Base-by-base conservation (phyloP, 179 eudicot genomes). In the Vitellaria paradoxa region DNA sequence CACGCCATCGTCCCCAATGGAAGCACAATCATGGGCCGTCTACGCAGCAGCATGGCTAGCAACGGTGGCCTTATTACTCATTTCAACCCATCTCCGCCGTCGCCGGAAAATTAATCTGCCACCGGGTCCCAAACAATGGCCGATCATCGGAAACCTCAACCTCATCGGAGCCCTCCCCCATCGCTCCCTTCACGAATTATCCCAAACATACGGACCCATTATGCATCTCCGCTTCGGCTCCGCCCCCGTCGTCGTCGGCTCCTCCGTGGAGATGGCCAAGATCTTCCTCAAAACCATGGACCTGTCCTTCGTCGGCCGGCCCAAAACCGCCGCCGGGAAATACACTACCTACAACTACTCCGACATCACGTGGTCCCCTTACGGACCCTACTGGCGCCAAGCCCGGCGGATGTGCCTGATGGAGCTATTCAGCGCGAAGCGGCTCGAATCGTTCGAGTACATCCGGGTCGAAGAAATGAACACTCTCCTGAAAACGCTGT, bases 61-160 rank as follows among this genome's bases (percentile, higher is more conserved):
- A 8, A 68, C 70, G 4, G 24, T 65, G n/a, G 75, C 70, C 3
- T 69, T 86, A 57, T 46, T 78, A 17, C 75, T 85, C 46, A 53
- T 86, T 9, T 55, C 81, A 40, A 46, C 20, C 75, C 52, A 64
- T 20, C 45, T 71, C 71, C 80, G 65, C 21, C 79, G 76, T 30
- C 37, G 37, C 37, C 66, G 65, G 42, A 73, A 57, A 6, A 80
- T 81, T 69, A 83, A 85, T 73, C 80, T 60, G 45, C 92, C 96
- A 10, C 96, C 93, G 0, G 96, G 96, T 56, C 96, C 96, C 42
- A 87, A 86, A 77, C 87, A 92, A 30, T 92, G 93, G 95, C 97
- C 98, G 47, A 78, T 94, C 3, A 92, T 94, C 12, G 98, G 98
- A n/a, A 90, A 84, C 81, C 83, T 90, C 11, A 87, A 84, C 84